Conservation (phyloP, 768 basidiomycete genomes). For the Peribolospora kevripleyi region DNA sequence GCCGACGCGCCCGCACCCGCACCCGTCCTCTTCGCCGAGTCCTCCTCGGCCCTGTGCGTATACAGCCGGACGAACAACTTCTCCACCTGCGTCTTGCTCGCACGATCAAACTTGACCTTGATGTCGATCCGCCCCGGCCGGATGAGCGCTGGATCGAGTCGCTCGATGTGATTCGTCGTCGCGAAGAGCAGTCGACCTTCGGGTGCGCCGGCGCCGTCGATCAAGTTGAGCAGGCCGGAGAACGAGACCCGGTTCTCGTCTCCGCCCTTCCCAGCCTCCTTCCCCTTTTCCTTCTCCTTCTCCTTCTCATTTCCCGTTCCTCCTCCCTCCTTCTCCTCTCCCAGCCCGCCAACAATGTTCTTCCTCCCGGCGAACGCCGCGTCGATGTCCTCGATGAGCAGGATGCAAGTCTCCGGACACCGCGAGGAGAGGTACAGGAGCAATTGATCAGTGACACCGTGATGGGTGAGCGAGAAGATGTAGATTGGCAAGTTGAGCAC, state of each 20-base stretch:
- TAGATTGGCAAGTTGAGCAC: slow-evolving; percentile 78
- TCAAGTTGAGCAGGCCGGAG: slow-evolving; percentile 56
- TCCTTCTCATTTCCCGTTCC: no score
- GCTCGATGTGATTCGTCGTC: slow-evolving; percentile 81
- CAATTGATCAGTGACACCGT: slow-evolving; percentile 80
- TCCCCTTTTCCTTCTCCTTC: slow-evolving; percentile 48
- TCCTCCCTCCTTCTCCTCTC: no score
- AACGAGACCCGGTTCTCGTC: slow-evolving; percentile 60
- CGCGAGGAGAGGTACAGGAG: slow-evolving; percentile 65
- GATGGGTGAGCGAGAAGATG: slow-evolving; percentile 62
- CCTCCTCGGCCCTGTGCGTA: no score
- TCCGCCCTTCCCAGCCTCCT: slow-evolving; percentile 56
- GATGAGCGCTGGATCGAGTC: slow-evolving; percentile 70
- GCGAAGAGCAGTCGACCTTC: slow-evolving; percentile 75
- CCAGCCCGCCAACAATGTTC: slow-evolving; percentile 48
- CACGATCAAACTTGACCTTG: slow-evolving; percentile 26
- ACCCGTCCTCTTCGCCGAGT: no score
- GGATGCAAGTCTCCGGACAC: slow-evolving; percentile 66
- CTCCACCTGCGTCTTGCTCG: not conserved
- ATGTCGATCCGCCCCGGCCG: slow-evolving; percentile 80
- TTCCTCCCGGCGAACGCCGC: slow-evolving; percentile 77
- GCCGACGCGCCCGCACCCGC: no score
- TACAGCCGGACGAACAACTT: no score
- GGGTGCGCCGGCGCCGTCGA: slow-evolving; percentile 65
- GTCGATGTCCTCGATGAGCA: slow-evolving; percentile 73